These are phyloP conservation scores for Cupressus sempervirens DNA, from an alignment of 75 land plant species.

Conservation along the genomic window DNA sequence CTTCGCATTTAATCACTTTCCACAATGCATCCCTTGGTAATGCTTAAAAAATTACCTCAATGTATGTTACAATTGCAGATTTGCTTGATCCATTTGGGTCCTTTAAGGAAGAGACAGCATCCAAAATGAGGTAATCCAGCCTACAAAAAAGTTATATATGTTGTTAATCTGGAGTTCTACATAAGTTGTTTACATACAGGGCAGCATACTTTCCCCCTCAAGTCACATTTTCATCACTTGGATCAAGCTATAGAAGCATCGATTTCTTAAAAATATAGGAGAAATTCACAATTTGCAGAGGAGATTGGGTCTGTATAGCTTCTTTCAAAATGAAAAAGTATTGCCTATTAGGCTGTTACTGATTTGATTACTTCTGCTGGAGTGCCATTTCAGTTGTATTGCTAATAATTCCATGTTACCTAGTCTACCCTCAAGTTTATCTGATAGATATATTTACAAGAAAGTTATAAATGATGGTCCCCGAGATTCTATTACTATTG, in stretches of 20 bases:
- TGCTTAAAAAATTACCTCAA: constrained; percentile 54
- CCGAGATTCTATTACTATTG: background rate
- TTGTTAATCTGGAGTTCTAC: background rate
- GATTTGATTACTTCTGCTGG: background rate
- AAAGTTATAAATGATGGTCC: background rate
- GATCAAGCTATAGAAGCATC: background rate
- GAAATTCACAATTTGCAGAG: background rate
- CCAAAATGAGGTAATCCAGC: constrained; percentile 70
- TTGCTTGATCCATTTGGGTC: constrained; percentile 78
- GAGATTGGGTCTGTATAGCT: background rate
- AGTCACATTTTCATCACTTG: background rate
- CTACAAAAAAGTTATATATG: constrained; percentile 18
- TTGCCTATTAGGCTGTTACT: background rate
- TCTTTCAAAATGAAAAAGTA: background rate
- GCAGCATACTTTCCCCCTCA: background rate
- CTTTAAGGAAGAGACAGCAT: constrained; percentile 60
- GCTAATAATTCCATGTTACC: background rate
- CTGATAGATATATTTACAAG: background rate
- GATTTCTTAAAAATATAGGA: background rate
- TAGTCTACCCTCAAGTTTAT: background rate
- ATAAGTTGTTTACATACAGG: background rate
- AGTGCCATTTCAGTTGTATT: background rate
- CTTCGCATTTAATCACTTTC: background rate
- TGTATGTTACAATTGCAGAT: constrained; percentile 61
- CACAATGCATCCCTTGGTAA: background rate